Conservation (phyloP, 2,329 filamentous ascomycete genomes). For the Teratosphaeria nubilosa region DNA sequence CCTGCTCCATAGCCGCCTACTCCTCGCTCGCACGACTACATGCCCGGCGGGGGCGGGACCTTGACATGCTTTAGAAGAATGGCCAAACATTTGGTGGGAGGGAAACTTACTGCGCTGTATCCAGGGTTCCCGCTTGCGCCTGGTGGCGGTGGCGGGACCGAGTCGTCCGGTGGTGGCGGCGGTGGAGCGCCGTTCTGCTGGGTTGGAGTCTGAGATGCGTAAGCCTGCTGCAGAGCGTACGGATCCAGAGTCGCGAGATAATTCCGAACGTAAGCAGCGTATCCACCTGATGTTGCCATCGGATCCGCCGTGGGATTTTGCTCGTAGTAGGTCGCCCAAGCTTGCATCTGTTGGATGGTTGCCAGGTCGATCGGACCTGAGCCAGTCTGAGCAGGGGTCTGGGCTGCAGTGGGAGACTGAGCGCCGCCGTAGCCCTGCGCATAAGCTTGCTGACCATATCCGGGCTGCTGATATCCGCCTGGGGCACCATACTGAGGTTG, state of each 20-base stretch:
- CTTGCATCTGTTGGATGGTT: constrained; percentile 27
- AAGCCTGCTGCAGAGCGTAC: constrained; percentile 29
- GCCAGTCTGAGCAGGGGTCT: constrained; percentile 1
- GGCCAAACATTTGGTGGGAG: neutral
- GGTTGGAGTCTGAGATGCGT: neutral
- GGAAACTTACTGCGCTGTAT: constrained; percentile 53
- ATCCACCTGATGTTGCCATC: constrained; percentile 79
- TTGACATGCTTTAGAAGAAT: constrained; percentile 12
- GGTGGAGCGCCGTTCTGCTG: constrained; percentile 13
- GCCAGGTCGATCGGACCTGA: constrained; percentile 10
- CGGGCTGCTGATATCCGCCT: constrained; percentile 26
- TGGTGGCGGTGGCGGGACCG: constrained; percentile 48
- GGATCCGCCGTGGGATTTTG: constrained; percentile 76
- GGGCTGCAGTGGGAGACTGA: constrained; percentile 22
- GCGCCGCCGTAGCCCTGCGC: constrained; percentile 11
- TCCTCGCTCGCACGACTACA: constrained; percentile 20
- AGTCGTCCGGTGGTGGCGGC: neutral
- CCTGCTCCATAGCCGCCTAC: too few species aligned
- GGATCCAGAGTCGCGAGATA: neutral
- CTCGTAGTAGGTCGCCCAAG: constrained; percentile 74
- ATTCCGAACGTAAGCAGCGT: neutral
- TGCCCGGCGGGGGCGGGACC: constrained; percentile 44
- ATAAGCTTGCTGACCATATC: constrained; percentile 3
- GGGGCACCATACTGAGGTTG: constrained; percentile 23
- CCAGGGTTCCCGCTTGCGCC: constrained; percentile 44